These are phyloP conservation scores for Neurospora sp. DNA, from an alignment of 495 filamentous ascomycete species.

Conservation along the genomic window DNA sequence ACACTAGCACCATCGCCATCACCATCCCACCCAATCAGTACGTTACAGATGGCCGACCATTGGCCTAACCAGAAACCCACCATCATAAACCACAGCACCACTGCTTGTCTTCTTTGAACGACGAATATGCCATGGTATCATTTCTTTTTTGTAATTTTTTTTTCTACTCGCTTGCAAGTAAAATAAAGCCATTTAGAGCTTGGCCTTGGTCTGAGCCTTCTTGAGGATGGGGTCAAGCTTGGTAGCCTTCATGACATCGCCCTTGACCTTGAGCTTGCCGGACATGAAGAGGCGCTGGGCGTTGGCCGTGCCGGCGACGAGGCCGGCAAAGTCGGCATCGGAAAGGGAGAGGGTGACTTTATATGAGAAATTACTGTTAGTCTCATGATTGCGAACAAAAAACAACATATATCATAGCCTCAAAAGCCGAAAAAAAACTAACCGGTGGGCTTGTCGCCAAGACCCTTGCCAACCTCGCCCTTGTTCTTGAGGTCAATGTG, in stretches of 20 bases:
- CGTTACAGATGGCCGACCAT: background rate
- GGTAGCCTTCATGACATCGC: constrained; percentile 97
- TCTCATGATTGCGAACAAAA: background rate
- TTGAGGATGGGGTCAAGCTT: constrained; percentile 91
- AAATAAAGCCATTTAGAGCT: constrained; percentile 48
- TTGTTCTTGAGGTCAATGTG: constrained; percentile 91
- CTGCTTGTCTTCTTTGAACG: background rate
- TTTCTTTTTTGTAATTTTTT: background rate
- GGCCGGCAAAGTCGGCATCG: constrained; percentile 73
- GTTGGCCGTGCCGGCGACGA: constrained; percentile 82
- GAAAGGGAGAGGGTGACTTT: constrained; percentile 75
- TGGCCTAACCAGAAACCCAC: background rate
- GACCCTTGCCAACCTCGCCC: constrained; percentile 70
- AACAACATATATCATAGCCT: background rate
- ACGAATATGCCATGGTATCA: background rate
- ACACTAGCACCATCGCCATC: background rate
- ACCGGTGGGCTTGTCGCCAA: constrained; percentile 75
- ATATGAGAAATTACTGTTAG: constrained; percentile 1
- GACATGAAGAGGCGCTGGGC: constrained; percentile 94
- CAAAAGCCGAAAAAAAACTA: constrained; percentile 18
- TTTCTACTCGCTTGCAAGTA: background rate
- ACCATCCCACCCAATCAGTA: background rate
- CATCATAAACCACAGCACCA: background rate
- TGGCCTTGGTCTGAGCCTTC: constrained; percentile 75
- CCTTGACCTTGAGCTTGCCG: constrained; percentile 95